A percentile compares a stretch with the other conserved stretches of the same genome.
Conservation (phyloP, 768 basidiomycete genomes). For the Leccinum longicurvipes region DNA sequence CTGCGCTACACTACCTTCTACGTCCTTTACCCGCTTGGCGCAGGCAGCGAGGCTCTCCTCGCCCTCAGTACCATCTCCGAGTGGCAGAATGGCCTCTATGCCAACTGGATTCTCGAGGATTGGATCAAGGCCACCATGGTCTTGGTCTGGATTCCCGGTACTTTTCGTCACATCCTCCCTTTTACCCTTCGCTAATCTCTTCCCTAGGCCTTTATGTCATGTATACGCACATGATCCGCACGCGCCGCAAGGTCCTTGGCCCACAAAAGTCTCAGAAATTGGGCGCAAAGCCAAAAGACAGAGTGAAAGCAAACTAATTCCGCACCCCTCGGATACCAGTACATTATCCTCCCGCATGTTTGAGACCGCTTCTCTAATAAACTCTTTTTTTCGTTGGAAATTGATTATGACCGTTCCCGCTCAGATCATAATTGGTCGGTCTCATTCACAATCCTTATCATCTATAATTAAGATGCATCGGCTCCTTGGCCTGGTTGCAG, state of each 20-base stretch:
- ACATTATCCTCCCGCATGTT: background rate
- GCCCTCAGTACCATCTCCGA: slow-evolving; percentile 71
- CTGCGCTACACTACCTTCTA: slow-evolving; percentile 93
- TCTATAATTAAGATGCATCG: background rate
- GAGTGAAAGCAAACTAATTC: slow-evolving; percentile 19
- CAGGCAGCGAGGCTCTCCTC: slow-evolving; percentile 84
- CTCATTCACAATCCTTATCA: slow-evolving; percentile 7
- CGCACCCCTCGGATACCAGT: background rate
- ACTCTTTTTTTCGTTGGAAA: slow-evolving; percentile 9
- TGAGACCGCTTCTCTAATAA: slow-evolving; percentile 20
- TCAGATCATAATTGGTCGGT: slow-evolving; percentile 6
- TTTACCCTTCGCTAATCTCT: background rate
- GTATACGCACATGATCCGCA: slow-evolving; percentile 59
- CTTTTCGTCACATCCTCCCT: slow-evolving; percentile 16
- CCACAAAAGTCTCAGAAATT: slow-evolving; percentile 30
- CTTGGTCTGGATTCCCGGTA: slow-evolving; percentile 87
- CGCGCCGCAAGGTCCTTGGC: slow-evolving; percentile 53
- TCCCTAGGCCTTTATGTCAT: slow-evolving; percentile 47
- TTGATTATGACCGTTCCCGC: slow-evolving; percentile 1
- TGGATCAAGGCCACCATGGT: slow-evolving; percentile 61
- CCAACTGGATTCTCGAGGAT: slow-evolving; percentile 54
- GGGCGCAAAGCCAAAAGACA: slow-evolving; percentile 34
- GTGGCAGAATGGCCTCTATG: slow-evolving; percentile 39
- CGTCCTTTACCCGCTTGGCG: slow-evolving; percentile 90
- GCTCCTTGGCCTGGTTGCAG: background rate